These are phyloP conservation scores for Cylindrotheca closterium DNA, from an alignment of 108 stramenopile species.

Conservation along the genomic window DNA sequence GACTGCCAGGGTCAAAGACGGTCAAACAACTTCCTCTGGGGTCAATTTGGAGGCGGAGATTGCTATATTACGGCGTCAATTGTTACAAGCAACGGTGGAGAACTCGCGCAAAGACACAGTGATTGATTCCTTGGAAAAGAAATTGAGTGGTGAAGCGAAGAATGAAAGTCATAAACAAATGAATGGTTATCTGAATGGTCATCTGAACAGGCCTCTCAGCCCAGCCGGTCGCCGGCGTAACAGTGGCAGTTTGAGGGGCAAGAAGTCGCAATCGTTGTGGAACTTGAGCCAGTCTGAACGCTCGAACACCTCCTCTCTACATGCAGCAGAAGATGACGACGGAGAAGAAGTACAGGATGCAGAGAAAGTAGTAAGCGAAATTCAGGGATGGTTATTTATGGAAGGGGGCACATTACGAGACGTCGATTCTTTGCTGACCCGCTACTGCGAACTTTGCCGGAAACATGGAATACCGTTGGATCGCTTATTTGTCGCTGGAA, in stretches of 20 bases:
- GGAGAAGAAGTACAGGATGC: constrained; percentile 1
- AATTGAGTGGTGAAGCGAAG: neutral
- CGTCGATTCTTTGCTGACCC: constrained; percentile 19
- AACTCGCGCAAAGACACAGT: neutral
- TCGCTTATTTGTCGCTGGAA: constrained; percentile 48
- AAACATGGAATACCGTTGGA: constrained; percentile 13
- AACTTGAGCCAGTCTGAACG: too few relatives aligned
- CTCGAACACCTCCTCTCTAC: neutral
- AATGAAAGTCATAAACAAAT: too few relatives aligned
- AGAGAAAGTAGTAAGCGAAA: neutral
- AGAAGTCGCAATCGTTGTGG: neutral
- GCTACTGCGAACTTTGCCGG: neutral
- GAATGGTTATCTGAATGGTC: too few relatives aligned
- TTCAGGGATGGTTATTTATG: constrained; percentile 4
- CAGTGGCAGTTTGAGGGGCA: neutral
- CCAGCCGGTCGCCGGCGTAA: neutral
- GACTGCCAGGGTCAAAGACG: neutral
- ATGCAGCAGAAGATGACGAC: too few relatives aligned
- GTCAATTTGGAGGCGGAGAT: neutral
- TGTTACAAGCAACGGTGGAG: neutral
- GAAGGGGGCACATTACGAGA: constrained; percentile 35
- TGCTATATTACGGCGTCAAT: neutral
- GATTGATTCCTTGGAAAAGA: neutral
- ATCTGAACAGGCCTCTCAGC: too few relatives aligned
- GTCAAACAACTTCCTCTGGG: neutral